phyloP scores from a whole-genome alignment of 441 rosid genomes.

The Mallotus japonicus region DNA sequence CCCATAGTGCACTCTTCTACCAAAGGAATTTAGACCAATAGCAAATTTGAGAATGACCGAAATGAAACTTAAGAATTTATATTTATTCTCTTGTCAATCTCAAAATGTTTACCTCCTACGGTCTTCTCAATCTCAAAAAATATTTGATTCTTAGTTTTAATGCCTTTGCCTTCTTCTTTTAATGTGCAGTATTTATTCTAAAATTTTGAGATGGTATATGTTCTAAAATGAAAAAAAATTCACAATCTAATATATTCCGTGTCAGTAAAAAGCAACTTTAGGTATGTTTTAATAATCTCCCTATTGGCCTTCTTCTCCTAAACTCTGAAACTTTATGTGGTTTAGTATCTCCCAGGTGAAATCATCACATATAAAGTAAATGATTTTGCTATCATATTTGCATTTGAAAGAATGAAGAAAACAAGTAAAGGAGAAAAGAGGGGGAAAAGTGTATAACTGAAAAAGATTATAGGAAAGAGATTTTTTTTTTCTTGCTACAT shows the following conservation, averaged over 20 bases:
- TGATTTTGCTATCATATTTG: not conserved
- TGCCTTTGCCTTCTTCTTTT: not conserved
- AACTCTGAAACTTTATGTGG: not conserved
- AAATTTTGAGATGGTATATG: not conserved
- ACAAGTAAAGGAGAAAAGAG: not conserved
- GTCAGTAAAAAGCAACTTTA: not conserved
- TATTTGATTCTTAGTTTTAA: not conserved
- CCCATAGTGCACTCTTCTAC: not conserved
- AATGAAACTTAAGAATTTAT: not conserved
- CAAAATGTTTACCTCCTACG: not conserved
- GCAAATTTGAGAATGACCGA: not conserved
- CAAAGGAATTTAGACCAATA: not conserved
- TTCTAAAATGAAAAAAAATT: not conserved
- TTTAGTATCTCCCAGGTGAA: not conserved
- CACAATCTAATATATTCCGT: not conserved
- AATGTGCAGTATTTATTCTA: not conserved
- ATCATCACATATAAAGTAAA: not conserved
- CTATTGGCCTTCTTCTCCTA: not conserved
- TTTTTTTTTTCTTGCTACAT: not conserved
- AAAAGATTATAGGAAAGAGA: not conserved
- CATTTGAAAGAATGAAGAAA: not conserved
- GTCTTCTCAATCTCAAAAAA: not conserved
- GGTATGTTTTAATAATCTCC: not conserved
- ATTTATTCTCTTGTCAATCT: not conserved
- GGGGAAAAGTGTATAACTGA: not conserved